phyloP scores from a whole-genome alignment of 192 early-diverging fungal species.

The Mortierella alpina region DNA sequence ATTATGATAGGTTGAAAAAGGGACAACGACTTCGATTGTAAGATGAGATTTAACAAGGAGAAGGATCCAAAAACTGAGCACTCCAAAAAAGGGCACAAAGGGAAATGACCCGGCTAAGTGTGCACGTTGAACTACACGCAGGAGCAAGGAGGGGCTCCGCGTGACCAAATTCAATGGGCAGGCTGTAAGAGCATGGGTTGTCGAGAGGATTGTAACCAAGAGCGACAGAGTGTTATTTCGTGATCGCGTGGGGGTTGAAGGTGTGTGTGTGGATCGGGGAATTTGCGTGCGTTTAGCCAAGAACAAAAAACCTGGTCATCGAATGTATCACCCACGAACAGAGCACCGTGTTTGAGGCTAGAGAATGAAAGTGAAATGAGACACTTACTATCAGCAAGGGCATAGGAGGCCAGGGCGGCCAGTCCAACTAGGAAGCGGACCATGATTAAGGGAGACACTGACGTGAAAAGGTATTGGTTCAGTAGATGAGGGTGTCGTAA shows the following conservation, averaged over 20 bases:
- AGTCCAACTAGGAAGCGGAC: conserved; percentile 36
- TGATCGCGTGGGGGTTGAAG: neutral
- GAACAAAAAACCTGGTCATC: neutral
- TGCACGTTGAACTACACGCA: too few relatives aligned
- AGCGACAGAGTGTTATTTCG: neutral
- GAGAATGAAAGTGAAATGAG: neutral
- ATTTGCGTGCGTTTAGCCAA: neutral
- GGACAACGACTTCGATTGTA: too few relatives aligned
- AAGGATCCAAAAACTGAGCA: too few relatives aligned
- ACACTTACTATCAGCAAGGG: conserved; percentile 50
- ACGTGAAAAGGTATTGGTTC: neutral
- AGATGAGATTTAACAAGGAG: too few relatives aligned
- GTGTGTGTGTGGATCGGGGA: neutral
- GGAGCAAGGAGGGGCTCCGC: neutral
- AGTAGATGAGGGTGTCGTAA: too few relatives aligned
- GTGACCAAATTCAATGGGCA: neutral
- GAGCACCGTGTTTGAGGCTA: neutral
- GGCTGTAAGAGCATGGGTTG: neutral
- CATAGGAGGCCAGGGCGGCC: conserved; percentile 33
- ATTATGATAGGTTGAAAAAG: too few relatives aligned
- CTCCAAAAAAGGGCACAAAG: too few relatives aligned
- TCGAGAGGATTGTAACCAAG: neutral
- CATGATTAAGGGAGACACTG: conserved; percentile 14
- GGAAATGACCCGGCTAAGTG: too few relatives aligned
- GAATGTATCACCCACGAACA: neutral